phyloP scores from a whole-genome alignment of 306 rosid species.

The Citrullus mucosospermus region DNA sequence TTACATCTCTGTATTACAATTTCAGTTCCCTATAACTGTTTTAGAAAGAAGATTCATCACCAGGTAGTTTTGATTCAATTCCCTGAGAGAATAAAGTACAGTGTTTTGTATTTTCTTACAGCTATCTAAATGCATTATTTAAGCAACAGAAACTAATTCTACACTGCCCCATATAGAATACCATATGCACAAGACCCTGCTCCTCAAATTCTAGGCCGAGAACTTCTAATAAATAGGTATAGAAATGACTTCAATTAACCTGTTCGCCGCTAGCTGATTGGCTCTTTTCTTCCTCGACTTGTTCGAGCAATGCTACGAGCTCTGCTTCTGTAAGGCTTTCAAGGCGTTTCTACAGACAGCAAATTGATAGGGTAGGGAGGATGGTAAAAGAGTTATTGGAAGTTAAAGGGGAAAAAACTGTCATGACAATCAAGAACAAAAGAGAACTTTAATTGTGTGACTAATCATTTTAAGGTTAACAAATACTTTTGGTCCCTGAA shows the following conservation, averaged over 20 bases:
- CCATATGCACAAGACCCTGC: neutral
- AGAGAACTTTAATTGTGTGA: neutral
- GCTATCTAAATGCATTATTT: neutral
- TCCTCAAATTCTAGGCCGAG: neutral
- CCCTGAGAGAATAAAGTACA: neutral
- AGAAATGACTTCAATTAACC: slow-evolving; percentile 26
- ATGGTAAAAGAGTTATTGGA: neutral
- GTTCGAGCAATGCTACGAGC: slow-evolving; percentile 69
- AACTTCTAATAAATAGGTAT: neutral
- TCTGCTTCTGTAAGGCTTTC: slow-evolving; percentile 95
- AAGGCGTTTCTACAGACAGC: slow-evolving; percentile 75
- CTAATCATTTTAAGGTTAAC: neutral
- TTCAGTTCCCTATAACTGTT: neutral
- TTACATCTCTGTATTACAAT: neutral
- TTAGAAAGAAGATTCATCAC: neutral
- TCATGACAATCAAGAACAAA: neutral
- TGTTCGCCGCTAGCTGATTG: slow-evolving; percentile 31
- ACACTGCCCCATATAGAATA: neutral
- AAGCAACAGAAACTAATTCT: neutral
- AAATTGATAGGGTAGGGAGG: slow-evolving; percentile 10
- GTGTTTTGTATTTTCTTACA: neutral
- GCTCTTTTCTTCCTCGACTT: slow-evolving; percentile 90
- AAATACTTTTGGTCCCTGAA: no score
- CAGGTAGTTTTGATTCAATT: neutral
- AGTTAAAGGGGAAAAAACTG: neutral